Conservation (phyloP, 192 early-diverging fungal species). For the Gaertneriomyces sp. region DNA sequence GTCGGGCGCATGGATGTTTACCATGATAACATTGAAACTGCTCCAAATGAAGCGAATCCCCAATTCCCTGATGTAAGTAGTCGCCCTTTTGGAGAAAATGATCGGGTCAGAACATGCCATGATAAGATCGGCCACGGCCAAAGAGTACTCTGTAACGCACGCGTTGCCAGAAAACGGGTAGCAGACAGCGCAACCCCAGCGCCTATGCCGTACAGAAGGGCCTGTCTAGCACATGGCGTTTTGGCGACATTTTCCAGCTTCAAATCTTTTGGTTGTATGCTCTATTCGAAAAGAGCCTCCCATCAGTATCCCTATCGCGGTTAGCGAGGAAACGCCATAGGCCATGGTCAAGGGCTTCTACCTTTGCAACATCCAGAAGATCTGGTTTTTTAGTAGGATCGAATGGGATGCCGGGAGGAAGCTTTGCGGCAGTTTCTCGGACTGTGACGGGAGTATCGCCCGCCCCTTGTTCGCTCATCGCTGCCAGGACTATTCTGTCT, state of each 20-base stretch:
- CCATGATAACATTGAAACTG: slow-evolving; percentile 22
- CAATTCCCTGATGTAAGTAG: slow-evolving; percentile 24
- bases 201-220: slow-evolving; percentile 25
- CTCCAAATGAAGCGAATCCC: slow-evolving; percentile 27
- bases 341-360: background rate
- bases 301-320: background rate
- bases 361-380: slow-evolving; percentile 14
- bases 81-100: slow-evolving; percentile 6
- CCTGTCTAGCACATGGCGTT: slow-evolving; percentile 18
- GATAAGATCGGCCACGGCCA: background rate
- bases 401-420: background rate
- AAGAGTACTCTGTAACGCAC: background rate
- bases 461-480: too few species aligned
- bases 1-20: background rate
- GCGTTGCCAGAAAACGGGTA: slow-evolving; percentile 14
- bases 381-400: slow-evolving; percentile 10
- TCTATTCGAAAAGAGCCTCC: background rate
- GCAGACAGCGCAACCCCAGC: slow-evolving; percentile 6
- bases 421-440: background rate
- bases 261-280: slow-evolving; percentile 21
- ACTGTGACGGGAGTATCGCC: too few species aligned
- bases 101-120: too few species aligned
- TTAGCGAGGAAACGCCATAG: background rate
- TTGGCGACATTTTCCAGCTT: slow-evolving; percentile 26
- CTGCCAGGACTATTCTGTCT: too few species aligned